Evolutionary conservation across 352 stramenopile genomes (phyloP).

Genomic region (Phytophthora pini): DNA sequence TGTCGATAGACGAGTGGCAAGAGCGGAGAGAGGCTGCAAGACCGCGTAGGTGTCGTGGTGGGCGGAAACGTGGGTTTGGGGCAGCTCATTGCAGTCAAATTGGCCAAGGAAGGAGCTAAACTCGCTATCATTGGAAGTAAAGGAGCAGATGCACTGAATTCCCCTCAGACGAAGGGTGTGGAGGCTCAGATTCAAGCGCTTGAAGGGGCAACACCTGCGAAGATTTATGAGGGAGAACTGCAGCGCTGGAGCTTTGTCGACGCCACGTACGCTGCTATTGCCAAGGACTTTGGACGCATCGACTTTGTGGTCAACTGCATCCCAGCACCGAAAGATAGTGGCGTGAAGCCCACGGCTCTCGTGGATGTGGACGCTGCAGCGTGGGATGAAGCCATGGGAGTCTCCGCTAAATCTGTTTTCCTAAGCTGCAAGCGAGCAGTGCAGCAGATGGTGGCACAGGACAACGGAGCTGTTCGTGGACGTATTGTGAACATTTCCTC

Average conservation of each 20-base stretch:
- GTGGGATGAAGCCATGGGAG: slow-evolving; percentile 67
- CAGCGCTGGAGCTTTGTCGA: slow-evolving; percentile 63
- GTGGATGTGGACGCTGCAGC: slow-evolving; percentile 49
- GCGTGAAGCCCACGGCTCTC: slow-evolving; percentile 42
- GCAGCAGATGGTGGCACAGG: slow-evolving; percentile 66
- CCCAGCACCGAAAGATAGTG: slow-evolving; percentile 35
- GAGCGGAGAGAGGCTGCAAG: slow-evolving; percentile 59
- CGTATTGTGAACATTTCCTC: slow-evolving; percentile 76
- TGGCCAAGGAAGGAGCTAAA: slow-evolving; percentile 71
- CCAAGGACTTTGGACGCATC: slow-evolving; percentile 58
- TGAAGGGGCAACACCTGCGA: slow-evolving; percentile 22
- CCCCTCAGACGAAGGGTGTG: slow-evolving; percentile 39
- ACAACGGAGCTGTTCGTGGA: slow-evolving; percentile 59
- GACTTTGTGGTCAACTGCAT: slow-evolving; percentile 84
- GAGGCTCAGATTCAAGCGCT: slow-evolving; percentile 49
- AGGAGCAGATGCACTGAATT: slow-evolving; percentile 15
- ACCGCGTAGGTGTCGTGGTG: slow-evolving; percentile 65
- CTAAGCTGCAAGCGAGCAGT: slow-evolving; percentile 74
- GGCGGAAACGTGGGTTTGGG: slow-evolving; percentile 67
- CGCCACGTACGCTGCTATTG: slow-evolving; percentile 44
- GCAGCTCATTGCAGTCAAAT: slow-evolving; percentile 62
- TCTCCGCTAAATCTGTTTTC: slow-evolving; percentile 71
- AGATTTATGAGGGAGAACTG: slow-evolving; percentile 56
- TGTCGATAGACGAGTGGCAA: slow-evolving; percentile 55
- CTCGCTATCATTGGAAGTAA: slow-evolving; percentile 57